These are phyloP conservation scores for Corylus avellana DNA, from an alignment of 306 rosid species.

Conservation along the genomic window DNA sequence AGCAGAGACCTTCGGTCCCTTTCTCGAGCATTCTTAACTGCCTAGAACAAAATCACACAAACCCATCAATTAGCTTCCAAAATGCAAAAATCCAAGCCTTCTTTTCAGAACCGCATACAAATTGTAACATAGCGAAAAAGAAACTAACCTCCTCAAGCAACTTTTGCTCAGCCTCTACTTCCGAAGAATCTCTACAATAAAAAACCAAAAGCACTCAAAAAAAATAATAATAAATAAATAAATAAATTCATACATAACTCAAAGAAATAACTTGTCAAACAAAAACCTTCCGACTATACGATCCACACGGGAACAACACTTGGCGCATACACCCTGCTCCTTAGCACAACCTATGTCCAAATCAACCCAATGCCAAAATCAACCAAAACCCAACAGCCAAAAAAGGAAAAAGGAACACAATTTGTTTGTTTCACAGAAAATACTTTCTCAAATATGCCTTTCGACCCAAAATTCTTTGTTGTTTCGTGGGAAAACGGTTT, in stretches of 20 bases:
- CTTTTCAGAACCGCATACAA: slow-evolving; percentile 11
- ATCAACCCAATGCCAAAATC: slow-evolving; percentile 24
- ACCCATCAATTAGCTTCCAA: slow-evolving; percentile 16
- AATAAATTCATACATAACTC: not conserved
- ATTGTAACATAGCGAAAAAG: not conserved
- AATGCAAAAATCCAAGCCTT: slow-evolving; percentile 2
- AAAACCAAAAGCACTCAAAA: slow-evolving; percentile 3
- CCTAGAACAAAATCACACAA: slow-evolving; percentile 46
- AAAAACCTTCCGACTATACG: slow-evolving; percentile 76
- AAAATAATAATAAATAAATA: not conserved
- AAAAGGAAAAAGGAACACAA: not conserved
- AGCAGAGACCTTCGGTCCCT: slow-evolving; percentile 74
- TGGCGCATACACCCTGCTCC: slow-evolving; percentile 86
- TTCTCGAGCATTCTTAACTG: slow-evolving; percentile 26
- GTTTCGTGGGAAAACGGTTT: not conserved
- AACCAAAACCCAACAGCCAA: not conserved
- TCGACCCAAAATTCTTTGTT: slow-evolving; percentile 11
- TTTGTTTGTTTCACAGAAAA: not conserved
- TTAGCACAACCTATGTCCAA: slow-evolving; percentile 76
- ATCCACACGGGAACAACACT: slow-evolving; percentile 62
- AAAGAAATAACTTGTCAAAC: not conserved
- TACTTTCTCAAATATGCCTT: not conserved
- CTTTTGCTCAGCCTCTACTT: slow-evolving; percentile 91
- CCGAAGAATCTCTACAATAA: slow-evolving; percentile 59
- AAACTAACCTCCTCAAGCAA: slow-evolving; percentile 74